Conservation (phyloP, 345 rosid species). For the Barbarea vulgaris region DNA sequence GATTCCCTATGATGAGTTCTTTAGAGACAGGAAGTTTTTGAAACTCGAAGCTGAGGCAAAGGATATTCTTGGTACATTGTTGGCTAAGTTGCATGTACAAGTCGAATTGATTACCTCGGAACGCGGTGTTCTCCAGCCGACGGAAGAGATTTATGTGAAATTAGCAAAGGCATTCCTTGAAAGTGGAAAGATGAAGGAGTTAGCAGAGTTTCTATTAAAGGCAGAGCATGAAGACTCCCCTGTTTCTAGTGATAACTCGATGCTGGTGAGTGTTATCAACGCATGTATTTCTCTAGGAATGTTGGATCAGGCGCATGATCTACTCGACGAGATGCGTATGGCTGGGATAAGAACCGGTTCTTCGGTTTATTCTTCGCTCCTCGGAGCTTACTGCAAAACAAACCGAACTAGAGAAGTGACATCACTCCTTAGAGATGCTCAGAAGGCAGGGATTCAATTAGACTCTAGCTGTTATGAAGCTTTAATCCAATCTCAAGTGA, state of each 20-base stretch:
- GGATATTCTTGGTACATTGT: constrained; percentile 53
- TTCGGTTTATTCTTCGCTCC: constrained; percentile 67
- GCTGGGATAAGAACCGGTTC: constrained; percentile 73
- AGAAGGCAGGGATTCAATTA: constrained; percentile 83
- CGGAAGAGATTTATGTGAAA: constrained; percentile 65
- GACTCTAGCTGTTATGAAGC: constrained; percentile 80
- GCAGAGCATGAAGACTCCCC: constrained; percentile 74
- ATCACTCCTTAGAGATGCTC: constrained; percentile 82
- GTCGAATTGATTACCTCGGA: constrained; percentile 68
- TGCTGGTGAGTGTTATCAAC: constrained; percentile 65
- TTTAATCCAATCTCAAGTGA: constrained; percentile 60
- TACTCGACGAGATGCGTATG: constrained; percentile 87
- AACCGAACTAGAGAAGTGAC: constrained; percentile 60
- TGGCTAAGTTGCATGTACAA: constrained; percentile 57
- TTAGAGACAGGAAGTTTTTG: constrained; percentile 55
- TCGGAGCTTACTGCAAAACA: constrained; percentile 75
- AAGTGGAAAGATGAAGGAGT: constrained; percentile 68
- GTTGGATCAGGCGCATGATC: constrained; percentile 93
- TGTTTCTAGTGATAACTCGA: constrained; percentile 69
- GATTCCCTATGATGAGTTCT: constrained; percentile 55
- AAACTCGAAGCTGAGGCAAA: constrained; percentile 68
- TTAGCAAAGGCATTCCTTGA: constrained; percentile 83
- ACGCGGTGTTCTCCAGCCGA: constrained; percentile 81
- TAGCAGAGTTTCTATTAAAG: constrained; percentile 71
- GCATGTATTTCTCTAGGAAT: constrained; percentile 81